Conservation (phyloP, 192 early-diverging fungal genomes). For the Linderina pennispora region DNA sequence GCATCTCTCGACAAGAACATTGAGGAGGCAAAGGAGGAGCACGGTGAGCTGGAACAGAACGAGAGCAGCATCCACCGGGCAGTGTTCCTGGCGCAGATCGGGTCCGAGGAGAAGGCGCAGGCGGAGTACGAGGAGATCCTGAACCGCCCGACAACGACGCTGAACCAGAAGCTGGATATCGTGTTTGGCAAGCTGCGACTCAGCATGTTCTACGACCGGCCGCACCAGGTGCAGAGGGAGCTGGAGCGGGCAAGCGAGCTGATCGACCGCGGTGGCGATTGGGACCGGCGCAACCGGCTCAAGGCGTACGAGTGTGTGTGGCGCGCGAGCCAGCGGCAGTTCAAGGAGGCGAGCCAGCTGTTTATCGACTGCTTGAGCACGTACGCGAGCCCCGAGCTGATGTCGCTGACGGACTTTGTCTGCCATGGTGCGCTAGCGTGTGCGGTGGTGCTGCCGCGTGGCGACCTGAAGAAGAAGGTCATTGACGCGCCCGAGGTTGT, state of each 20-base stretch:
- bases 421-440: conserved; percentile 88
- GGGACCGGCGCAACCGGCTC: conserved; percentile 97
- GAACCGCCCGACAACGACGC: conserved; percentile 78
- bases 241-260: conserved; percentile 56
- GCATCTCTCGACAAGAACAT: conserved; percentile 76
- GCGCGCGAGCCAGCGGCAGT: conserved; percentile 90
- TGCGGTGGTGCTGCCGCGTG: conserved; percentile 77
- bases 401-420: conserved; percentile 97
- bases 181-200: conserved; percentile 88
- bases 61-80: conserved; percentile 78
- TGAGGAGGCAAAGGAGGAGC: conserved; percentile 85
- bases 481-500: conserved; percentile 94
- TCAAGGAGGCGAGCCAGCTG: conserved; percentile 83
- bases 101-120: conserved; percentile 92
- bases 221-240: conserved; percentile 50
- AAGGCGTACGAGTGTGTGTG: conserved; percentile 96
- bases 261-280: conserved; percentile 98
- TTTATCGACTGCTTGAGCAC: conserved; percentile 95
- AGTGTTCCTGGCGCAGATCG: conserved; percentile 86
- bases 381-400: conserved; percentile 93
- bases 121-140: conserved; percentile 73
- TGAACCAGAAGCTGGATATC: conserved; percentile 92
- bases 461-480: conserved; percentile 94
- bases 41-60: conserved; percentile 77
- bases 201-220: conserved; percentile 89